phyloP scores from a whole-genome alignment of 257 asterid species.

The Pogostemon cablin region DNA sequence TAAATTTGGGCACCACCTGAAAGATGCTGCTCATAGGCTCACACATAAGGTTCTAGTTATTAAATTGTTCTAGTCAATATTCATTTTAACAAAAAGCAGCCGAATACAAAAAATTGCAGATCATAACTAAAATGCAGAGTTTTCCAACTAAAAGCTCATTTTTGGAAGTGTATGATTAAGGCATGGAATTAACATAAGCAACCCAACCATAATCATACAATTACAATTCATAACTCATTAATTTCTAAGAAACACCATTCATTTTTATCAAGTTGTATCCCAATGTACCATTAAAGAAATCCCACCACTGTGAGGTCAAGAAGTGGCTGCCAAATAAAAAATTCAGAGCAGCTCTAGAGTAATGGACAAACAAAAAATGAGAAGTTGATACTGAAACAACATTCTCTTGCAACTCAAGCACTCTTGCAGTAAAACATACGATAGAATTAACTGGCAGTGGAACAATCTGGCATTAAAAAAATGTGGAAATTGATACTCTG shows the following conservation, averaged over 20 bases:
- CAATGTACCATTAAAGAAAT: too few relatives aligned
- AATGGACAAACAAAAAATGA: too few relatives aligned
- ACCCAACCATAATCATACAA: constrained; percentile 2
- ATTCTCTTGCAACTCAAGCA: not conserved
- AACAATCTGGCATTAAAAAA: too few relatives aligned
- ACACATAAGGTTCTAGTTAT: not conserved
- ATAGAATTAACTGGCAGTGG: too few relatives aligned
- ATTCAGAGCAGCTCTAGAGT: too few relatives aligned
- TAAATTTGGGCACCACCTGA: not conserved
- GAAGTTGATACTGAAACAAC: too few relatives aligned
- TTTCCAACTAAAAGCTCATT: constrained; percentile 6
- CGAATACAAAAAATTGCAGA: not conserved
- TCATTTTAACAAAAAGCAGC: constrained; percentile 1
- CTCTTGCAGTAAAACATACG: too few relatives aligned
- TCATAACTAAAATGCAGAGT: not conserved
- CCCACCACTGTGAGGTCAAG: not conserved
- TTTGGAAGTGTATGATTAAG: not conserved
- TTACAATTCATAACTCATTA: too few relatives aligned
- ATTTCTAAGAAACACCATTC: too few relatives aligned
- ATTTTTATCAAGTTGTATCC: too few relatives aligned
- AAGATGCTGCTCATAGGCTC: constrained; percentile 1
- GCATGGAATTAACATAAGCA: not conserved
- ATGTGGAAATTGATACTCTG: too few relatives aligned
- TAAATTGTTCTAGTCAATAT: not conserved
- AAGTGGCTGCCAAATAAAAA: not conserved